Evolutionary conservation across 192 early-diverging fungal species (phyloP), one percentile per base, ranked within the genome.

Genomic region (Gigaspora rosea): DNA sequence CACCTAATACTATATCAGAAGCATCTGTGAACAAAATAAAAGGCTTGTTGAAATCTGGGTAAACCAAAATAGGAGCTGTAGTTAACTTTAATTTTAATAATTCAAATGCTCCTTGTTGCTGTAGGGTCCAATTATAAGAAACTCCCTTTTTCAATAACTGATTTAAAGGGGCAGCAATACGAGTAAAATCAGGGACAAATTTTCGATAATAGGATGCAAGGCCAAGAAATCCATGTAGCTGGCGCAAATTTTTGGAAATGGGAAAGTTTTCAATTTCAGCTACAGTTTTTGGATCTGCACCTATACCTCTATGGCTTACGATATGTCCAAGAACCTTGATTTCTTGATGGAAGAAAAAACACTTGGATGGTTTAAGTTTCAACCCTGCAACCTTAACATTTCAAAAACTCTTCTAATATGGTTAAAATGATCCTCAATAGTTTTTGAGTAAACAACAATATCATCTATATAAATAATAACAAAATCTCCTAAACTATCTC

Each of bases 21-120:
- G 74, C 52, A n/a, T 76, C 52, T 8, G 74, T 76, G 20, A 50
- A 47, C 22, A 76, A 3, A n/a, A 76, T 20, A 64, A 76, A 76
- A n/a, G 35, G 4, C 15, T 64, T 76, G 10, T 61, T 10, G 58
- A 64, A 64, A 66, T 76, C 33, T 10, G 74, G 74, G 3, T 49
- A 73, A 4, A 1, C 33, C 47, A 73, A 18, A 22, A 70, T 20
- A 27, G 49, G 22, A 18, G 54, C 71, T 15, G 11, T 8, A n/a
- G 18, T 61, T 8, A 61, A 18, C 18, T 61, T 61, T 18, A 16
- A 8, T n/a, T 61, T 61, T 61, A 61, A n/a, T 18, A 27, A 8
- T 18, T 61, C n/a, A 32, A 61, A 61, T 10, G 59, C 59, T 61
- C 18, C n/a, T n/a, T 61, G n/a, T 8, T 61, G 2, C 8, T n/a